Evolutionary conservation across 2,329 filamentous ascomycete species (phyloP).

Genomic region (Clarireedia homoeocarpa): DNA sequence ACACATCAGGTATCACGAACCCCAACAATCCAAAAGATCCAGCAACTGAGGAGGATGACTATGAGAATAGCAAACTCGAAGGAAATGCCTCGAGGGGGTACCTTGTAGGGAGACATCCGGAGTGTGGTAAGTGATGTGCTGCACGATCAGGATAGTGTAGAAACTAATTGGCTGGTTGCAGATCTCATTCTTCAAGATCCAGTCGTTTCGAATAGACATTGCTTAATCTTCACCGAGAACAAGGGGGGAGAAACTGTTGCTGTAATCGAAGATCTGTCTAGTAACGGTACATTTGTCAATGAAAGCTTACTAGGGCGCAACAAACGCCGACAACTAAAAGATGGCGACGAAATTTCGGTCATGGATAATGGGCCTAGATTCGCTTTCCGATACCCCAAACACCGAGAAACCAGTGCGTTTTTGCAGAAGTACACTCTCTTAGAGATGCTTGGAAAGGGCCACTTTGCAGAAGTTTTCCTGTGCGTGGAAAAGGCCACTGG

Average conservation of each 20-base stretch:
- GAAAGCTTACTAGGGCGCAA: conserved; percentile 87
- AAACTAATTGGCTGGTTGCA: conserved; percentile 20
- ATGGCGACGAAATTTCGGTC: conserved; percentile 86
- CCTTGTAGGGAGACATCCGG: conserved; percentile 83
- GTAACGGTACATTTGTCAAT: conserved; percentile 94
- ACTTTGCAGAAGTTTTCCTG: conserved; percentile 89
- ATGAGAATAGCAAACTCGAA: conserved; percentile 53
- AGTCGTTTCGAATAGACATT: conserved; percentile 83
- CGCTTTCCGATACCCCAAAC: conserved; percentile 82
- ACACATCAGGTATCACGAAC: conserved; percentile 34
- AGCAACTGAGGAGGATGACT: conserved; percentile 48
- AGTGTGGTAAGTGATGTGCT: conserved; percentile 64
- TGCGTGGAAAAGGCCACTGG: conserved; percentile 83
- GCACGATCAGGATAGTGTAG: neutral
- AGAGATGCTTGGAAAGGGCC: conserved; percentile 84
- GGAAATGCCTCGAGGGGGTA: conserved; percentile 71
- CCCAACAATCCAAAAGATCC: conserved; percentile 40
- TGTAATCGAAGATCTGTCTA: conserved; percentile 86
- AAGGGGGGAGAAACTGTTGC: conserved; percentile 55
- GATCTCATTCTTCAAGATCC: conserved; percentile 69
- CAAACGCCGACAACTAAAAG: conserved; percentile 77
- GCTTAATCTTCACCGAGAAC: conserved; percentile 57
- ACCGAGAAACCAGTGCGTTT: conserved; percentile 67
- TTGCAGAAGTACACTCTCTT: conserved; percentile 77
- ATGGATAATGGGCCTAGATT: conserved; percentile 72